A percentile compares a stretch with the other conserved stretches of the same genome.
Evolutionary conservation across 1,139 yeast species (phyloP).

Genomic region (Diutina catenulata): DNA sequence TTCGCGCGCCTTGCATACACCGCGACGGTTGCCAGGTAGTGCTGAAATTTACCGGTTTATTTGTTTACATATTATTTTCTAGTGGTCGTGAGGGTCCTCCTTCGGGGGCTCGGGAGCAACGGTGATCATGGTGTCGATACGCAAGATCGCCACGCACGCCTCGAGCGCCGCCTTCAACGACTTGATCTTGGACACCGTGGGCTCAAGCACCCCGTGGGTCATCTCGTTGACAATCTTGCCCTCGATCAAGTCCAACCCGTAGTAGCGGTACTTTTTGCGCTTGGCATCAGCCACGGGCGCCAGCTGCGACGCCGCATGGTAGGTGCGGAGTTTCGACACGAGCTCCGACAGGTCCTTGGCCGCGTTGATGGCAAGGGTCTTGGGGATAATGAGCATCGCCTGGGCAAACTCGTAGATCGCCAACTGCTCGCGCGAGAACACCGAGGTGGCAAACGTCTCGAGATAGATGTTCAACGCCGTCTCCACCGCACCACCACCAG

Average conservation of each 20-base stretch:
- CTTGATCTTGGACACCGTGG: slow-evolving; percentile 85
- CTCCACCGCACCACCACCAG: slow-evolving; percentile 99
- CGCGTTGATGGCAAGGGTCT: slow-evolving; percentile 93
- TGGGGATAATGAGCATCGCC: slow-evolving; percentile 84
- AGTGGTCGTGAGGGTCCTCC: slow-evolving; percentile 78
- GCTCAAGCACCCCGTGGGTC: slow-evolving; percentile 83
- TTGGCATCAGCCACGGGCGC: slow-evolving; percentile 74
- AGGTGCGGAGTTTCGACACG: slow-evolving; percentile 89
- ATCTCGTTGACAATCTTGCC: slow-evolving; percentile 89
- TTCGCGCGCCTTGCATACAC: too few species aligned
- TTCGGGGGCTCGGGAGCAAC: slow-evolving; percentile 92
- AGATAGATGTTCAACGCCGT: slow-evolving; percentile 88
- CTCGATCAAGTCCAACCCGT: slow-evolving; percentile 82
- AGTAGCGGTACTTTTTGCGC: slow-evolving; percentile 76
- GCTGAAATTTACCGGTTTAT: too few species aligned
- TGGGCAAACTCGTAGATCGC: slow-evolving; percentile 97
- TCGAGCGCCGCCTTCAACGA: slow-evolving; percentile 92
- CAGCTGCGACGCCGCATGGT: slow-evolving; percentile 90
- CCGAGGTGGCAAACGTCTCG: slow-evolving; percentile 95
- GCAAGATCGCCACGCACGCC: slow-evolving; percentile 93
- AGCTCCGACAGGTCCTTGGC: slow-evolving; percentile 95
- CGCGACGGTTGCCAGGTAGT: too few species aligned
- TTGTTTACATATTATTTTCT: slow-evolving; percentile 7
- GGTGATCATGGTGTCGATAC: slow-evolving; percentile 97
- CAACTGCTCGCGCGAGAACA: slow-evolving; percentile 94